Percentiles rank a stretch among this genome's conserved stretches.
These are phyloP conservation scores for Trichosanthes truncata DNA, from an alignment of 306 rosid genomes.

Conservation along the genomic window DNA sequence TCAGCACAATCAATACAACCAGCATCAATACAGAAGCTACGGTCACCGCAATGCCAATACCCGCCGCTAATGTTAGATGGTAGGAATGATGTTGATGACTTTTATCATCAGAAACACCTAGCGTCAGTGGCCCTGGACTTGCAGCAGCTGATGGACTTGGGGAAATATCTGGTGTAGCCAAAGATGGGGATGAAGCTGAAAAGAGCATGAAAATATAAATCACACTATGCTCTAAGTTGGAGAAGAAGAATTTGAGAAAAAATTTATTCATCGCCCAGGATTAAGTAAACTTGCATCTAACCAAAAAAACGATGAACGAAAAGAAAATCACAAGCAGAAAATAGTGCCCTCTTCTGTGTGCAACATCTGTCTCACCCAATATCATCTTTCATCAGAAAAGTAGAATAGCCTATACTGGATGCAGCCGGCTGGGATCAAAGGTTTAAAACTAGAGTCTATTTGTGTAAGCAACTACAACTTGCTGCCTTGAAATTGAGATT, in stretches of 20 bases:
- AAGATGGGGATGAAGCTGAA: constrained; percentile 54
- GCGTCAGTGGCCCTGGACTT: constrained; percentile 49
- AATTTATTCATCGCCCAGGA: neutral
- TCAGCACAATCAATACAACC: constrained; percentile 65
- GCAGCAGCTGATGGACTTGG: constrained; percentile 64
- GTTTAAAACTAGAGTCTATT: neutral
- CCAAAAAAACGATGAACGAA: neutral
- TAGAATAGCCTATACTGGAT: neutral
- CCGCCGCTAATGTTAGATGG: constrained; percentile 65
- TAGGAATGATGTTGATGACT: constrained; percentile 52
- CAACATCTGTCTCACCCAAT: neutral
- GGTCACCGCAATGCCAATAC: constrained; percentile 69
- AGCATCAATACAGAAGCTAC: constrained; percentile 58
- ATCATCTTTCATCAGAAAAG: neutral
- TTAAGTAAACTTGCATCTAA: neutral
- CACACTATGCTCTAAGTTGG: neutral
- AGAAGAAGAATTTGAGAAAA: neutral
- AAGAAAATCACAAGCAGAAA: neutral
- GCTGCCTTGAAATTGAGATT: neutral
- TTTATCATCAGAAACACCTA: constrained; percentile 34
- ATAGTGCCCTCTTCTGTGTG: neutral
- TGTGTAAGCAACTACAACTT: neutral
- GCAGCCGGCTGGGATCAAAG: neutral
- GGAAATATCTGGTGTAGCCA: constrained; percentile 49
- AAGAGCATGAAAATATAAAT: constrained; percentile 22